Evolutionary conservation across 257 asterid genomes (phyloP), one percentile per base, ranked within the genome.

Genomic region (Salvia splendens): DNA sequence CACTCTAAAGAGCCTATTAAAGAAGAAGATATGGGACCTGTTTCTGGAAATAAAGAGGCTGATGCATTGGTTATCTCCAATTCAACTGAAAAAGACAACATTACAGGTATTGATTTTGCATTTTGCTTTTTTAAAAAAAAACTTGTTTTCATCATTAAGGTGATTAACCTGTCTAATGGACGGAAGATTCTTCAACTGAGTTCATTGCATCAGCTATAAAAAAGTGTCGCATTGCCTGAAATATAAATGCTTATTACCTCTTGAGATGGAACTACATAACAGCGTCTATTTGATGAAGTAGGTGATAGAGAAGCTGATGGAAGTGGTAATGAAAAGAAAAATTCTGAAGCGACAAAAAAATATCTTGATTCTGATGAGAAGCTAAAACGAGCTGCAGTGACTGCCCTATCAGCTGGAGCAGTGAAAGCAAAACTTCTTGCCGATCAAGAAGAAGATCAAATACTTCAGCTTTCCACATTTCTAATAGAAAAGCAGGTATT

Each of bases 341-440:
- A 74, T 36, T 46, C 75, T 66, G 46, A 51, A 40, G 75, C 47
- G 71, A 60, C 55, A 61, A 77, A 81, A 64, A 78, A 28, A 40
- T 77, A 86, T 68, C 71, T 68, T 49, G 79, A 78, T 64, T 52
- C 55, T 49, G 72, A 72, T 32, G 59, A 46, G 61, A 94, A 86
- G 86, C 56, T 94, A 59, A 89, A 75, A 75, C 77, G 56, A 51
- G 98, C 97, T 67, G 96, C 98, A 16, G 80, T 81, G 67, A 84
- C 96, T 65, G 86, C 98, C 77, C 68, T 94, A 62, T 87, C 99
- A 62, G 98, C 96, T 77, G 98, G 96, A 67, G 97, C 98, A 17
- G 84, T 91, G 79, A 94, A 94, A 82, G 96, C 99, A 60, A 94
- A 89, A 88, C 75, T 87, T 82, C 96, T 94, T 52, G 99, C 98